Conservation (phyloP, 106 monocot species). For the Gastrodia elata region DNA sequence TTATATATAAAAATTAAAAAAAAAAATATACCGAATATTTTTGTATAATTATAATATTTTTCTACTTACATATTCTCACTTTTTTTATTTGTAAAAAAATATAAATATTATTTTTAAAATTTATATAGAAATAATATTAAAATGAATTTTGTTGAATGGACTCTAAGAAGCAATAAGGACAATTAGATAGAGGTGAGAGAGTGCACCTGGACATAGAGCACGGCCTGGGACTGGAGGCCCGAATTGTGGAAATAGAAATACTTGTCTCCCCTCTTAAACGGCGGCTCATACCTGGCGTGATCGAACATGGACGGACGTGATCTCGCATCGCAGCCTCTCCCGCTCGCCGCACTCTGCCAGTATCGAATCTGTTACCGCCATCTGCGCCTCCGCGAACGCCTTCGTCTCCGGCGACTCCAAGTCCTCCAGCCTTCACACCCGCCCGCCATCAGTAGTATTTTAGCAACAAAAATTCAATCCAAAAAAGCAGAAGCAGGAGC, state of each 20-base stretch:
- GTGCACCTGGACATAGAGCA: constrained; percentile 66
- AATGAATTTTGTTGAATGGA: no score
- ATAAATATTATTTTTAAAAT: not conserved
- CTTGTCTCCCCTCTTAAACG: constrained; percentile 53
- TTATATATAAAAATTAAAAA: no score
- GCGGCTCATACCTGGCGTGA: constrained; percentile 56
- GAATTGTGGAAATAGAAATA: constrained; percentile 81
- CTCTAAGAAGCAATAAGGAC: no score
- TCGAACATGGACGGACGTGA: constrained; percentile 61
- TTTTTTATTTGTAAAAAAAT: no score
- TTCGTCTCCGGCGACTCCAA: constrained; percentile 82
- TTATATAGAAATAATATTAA: no score
- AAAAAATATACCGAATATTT: no score
- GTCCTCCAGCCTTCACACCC: constrained; percentile 93
- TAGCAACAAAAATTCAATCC: not conserved
- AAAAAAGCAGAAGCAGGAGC: not conserved
- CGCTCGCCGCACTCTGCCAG: constrained; percentile 45
- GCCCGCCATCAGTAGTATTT: not conserved
- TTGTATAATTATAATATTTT: no score
- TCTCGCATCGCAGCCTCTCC: constrained; percentile 31
- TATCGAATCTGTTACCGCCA: constrained; percentile 50
- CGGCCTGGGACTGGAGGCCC: constrained; percentile 84
- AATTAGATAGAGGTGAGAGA: not conserved
- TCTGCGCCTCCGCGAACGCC: constrained; percentile 70
- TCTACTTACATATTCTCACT: no score